Base-by-base conservation (phyloP, 148 eudicot species). In the Rheum nobile region DNA sequence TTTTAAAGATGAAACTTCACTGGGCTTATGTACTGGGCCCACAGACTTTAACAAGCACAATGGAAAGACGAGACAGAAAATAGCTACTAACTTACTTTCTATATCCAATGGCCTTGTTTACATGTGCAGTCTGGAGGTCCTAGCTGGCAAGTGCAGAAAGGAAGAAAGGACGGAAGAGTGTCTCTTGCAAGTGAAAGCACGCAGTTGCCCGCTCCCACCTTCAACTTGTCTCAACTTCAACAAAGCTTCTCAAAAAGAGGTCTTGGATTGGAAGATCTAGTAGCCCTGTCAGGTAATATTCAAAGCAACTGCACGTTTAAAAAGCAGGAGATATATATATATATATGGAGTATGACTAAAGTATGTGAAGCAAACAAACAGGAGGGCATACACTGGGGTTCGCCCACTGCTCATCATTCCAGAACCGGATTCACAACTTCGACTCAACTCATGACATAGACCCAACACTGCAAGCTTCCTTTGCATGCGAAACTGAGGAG, bases 301-400 rank as follows among this genome's bases (percentile, higher is more conserved):
- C 21, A 65, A 65, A 65, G 8, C 21, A 65, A 32, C 32, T 17
- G 12, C 32, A 32, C 31, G 32, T 0, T 65, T 65, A 65, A 65
- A 11, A 28, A 14, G 16, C 32, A 57, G 5, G 29, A 65, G 29
- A 65, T 65, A 65, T 5, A 24, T 26, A 59, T 59, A 59, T 9
- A 29, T 61, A 28, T 61, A 61, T 3, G 12, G 12, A 26, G 67
- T 57, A 13, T 17, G 8, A 3, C 37, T 65, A 32, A 26, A 65
- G 70, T 34, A 65, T 65, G 8, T 65, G 21, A 65, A 32, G 19
- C 83, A 84, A 71, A 82, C 82, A 34, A 81, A 74, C 76, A 83
- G 88, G 98, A 42, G 98, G 90, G 19, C 98, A 91, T 76, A 93
- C 94, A 57, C 83, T 93, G 16, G 96, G 98, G 5, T 90, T 93